A percentile compares a stretch with the other conserved stretches of the same genome.
Conservation (phyloP, 2,329 filamentous ascomycete genomes). For the Plenodomus biglobosus region DNA sequence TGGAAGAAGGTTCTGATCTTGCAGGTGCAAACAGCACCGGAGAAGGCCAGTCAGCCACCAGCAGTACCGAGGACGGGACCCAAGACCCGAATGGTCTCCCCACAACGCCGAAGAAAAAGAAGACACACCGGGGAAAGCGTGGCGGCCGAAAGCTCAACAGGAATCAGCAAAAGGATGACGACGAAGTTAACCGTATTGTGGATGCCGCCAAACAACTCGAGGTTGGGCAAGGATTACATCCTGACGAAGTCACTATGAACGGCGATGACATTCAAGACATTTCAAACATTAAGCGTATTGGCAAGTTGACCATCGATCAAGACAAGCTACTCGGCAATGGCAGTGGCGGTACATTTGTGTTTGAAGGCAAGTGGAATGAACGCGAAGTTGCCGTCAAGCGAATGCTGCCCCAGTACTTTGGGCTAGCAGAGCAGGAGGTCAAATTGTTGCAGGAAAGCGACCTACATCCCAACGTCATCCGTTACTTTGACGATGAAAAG, state of each 20-base stretch:
- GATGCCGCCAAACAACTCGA: constrained; percentile 46
- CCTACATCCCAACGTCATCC: constrained; percentile 93
- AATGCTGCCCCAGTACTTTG: constrained; percentile 94
- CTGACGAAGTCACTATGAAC: constrained; percentile 45
- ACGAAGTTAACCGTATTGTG: constrained; percentile 43
- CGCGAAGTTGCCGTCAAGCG: constrained; percentile 93
- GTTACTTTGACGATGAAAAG: constrained; percentile 90
- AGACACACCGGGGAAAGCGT: constrained; percentile 53
- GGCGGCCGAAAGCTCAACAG: constrained; percentile 52
- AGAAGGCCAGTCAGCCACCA: constrained; percentile 8
- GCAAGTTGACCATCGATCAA: constrained; percentile 61
- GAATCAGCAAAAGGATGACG: constrained; percentile 42
- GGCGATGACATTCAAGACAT: constrained; percentile 52
- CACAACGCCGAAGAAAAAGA: constrained; percentile 50
- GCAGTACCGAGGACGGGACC: constrained; percentile 18
- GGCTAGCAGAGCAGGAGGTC: constrained; percentile 93
- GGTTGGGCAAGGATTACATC: constrained; percentile 37
- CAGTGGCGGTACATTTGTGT: constrained; percentile 96
- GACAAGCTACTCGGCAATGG: constrained; percentile 68
- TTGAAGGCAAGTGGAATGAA: constrained; percentile 90
- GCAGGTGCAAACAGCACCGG: constrained; percentile 7
- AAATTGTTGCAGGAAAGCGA: constrained; percentile 88
- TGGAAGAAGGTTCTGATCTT: constrained; percentile 14
- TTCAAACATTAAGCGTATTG: constrained; percentile 58
- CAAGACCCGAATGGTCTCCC: constrained; percentile 25